Evolutionary conservation across 2,329 filamentous ascomycete genomes (phyloP).

Genomic region (Cercospora canescens): DNA sequence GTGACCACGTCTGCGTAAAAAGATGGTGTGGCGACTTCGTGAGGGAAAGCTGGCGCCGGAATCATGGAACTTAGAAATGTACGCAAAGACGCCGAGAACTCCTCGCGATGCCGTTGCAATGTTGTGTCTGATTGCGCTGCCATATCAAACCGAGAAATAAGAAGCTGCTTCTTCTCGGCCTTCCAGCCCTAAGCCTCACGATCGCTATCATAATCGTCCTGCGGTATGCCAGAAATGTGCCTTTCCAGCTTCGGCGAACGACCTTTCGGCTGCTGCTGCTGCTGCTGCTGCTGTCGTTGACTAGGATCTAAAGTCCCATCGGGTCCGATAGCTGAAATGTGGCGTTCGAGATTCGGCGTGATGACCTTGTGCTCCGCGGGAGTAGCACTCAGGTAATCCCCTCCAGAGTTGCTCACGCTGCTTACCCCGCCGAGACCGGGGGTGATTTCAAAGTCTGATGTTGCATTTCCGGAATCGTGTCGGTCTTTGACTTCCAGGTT

Average conservation of each 20-base stretch:
- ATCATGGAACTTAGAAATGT: too few relatives aligned
- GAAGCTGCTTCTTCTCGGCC: not conserved
- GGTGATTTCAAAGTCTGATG: conserved; percentile 12
- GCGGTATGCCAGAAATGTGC: conserved; percentile 20
- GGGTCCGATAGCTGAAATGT: conserved; percentile 14
- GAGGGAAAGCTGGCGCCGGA: too few relatives aligned
- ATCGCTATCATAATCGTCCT: conserved; percentile 22
- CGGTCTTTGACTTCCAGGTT: too few relatives aligned
- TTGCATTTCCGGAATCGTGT: conserved; percentile 10
- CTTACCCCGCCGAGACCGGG: not conserved
- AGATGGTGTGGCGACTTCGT: too few relatives aligned
- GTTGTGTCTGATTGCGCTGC: too few relatives aligned
- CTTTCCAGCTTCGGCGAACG: conserved; percentile 14
- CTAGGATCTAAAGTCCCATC: conserved; percentile 4
- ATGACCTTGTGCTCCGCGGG: not conserved
- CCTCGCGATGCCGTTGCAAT: too few relatives aligned
- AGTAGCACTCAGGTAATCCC: not conserved
- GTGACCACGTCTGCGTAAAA: too few relatives aligned
- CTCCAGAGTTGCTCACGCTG: not conserved
- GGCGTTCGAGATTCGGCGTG: conserved; percentile 13
- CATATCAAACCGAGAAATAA: not conserved
- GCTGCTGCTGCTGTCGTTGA: not conserved
- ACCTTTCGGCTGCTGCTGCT: not conserved
- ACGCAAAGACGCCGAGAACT: too few relatives aligned
- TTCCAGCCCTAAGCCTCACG: not conserved